Evolutionary conservation across 306 rosid genomes (phyloP).

Genomic region (Dalbergia cultrata): DNA sequence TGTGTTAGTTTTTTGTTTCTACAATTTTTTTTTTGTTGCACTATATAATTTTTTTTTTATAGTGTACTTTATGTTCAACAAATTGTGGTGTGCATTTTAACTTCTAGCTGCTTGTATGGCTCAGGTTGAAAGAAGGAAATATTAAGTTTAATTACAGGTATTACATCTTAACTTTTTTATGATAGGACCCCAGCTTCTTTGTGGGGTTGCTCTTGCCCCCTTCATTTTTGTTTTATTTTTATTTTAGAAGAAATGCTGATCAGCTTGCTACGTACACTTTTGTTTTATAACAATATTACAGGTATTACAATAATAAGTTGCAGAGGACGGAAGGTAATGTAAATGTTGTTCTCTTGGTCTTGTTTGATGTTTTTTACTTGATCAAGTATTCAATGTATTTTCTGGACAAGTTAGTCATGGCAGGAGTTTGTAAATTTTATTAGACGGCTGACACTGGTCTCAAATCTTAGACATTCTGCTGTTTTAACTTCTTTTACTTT

Average conservation of each 20-base stretch:
- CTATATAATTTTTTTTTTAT: background rate
- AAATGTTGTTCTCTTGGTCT: conserved; percentile 27
- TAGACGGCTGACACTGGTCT: background rate
- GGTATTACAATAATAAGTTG: conserved; percentile 74
- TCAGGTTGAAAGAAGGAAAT: conserved; percentile 84
- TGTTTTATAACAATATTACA: conserved; percentile 40
- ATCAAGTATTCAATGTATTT: background rate
- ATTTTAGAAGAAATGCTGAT: conserved; percentile 27
- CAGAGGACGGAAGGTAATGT: conserved; percentile 78
- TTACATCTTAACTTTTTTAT: conserved; percentile 8
- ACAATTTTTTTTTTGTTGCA: no score
- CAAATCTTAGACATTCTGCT: background rate
- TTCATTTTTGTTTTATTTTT: background rate
- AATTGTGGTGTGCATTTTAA: conserved; percentile 29
- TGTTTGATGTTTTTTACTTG: background rate
- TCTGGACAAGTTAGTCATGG: background rate
- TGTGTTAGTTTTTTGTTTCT: background rate
- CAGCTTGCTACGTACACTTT: background rate
- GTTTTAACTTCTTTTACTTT: background rate
- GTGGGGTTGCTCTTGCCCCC: background rate
- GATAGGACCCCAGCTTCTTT: background rate
- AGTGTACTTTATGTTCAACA: conserved; percentile 39
- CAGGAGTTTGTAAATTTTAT: background rate
- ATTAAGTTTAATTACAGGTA: conserved; percentile 77
- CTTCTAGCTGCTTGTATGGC: conserved; percentile 49